Evolutionary conservation across 257 asterid genomes (phyloP).

Genomic region (Rauvolfia tetraphylla): DNA sequence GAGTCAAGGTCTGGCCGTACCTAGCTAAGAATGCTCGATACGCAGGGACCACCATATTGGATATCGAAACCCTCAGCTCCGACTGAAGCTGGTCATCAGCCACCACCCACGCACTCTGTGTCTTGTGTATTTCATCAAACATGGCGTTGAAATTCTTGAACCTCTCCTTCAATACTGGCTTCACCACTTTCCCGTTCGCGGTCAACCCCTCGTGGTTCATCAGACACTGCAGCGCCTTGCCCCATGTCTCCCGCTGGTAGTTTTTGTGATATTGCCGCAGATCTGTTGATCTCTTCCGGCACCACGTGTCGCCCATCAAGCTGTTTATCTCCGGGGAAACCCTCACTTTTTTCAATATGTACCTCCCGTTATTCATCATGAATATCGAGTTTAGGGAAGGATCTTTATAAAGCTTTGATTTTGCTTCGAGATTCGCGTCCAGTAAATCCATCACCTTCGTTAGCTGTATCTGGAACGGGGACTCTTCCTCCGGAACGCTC

Average conservation of each 20-base stretch:
- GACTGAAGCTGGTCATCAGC: constrained; percentile 91
- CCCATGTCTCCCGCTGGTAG: constrained; percentile 94
- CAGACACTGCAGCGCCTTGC: constrained; percentile 49
- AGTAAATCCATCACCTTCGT: constrained; percentile 59
- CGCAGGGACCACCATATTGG: constrained; percentile 94
- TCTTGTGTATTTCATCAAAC: constrained; percentile 78
- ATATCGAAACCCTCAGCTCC: constrained; percentile 83
- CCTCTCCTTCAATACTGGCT: constrained; percentile 75
- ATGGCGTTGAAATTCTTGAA: constrained; percentile 74
- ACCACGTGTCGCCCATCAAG: constrained; percentile 68
- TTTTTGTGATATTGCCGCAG: constrained; percentile 75
- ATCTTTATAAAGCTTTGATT: constrained; percentile 72
- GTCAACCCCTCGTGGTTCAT: constrained; percentile 64
- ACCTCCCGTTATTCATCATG: constrained; percentile 97
- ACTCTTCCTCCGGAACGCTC: constrained; percentile 1
- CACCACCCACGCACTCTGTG: constrained; percentile 81
- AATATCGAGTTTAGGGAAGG: constrained; percentile 57
- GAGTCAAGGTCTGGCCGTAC: constrained; percentile 65
- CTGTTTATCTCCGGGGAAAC: constrained; percentile 45
- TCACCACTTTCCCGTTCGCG: constrained; percentile 63
- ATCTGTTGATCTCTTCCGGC: constrained; percentile 65
- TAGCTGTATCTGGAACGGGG: constrained; percentile 55
- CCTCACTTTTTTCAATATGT: constrained; percentile 68
- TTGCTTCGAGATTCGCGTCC: constrained; percentile 57
- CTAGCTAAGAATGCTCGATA: constrained; percentile 80